phyloP scores from a whole-genome alignment of 805 yeast species.

The Candida sphagnicola region DNA sequence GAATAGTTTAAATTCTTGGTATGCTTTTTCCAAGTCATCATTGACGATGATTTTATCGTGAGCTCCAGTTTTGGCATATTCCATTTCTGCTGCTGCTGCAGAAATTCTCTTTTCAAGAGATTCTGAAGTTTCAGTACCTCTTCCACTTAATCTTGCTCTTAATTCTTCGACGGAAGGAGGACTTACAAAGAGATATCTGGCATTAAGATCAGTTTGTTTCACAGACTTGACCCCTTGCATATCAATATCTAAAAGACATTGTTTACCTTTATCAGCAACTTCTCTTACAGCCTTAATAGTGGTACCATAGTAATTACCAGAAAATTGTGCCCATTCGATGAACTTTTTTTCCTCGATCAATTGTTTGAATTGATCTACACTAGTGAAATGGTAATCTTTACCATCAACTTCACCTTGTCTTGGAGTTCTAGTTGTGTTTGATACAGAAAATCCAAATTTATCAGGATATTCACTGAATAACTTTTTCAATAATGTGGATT shows the following conservation, averaged over 20 bases:
- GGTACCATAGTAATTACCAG: conserved; percentile 97
- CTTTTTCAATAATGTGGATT: conserved; percentile 87
- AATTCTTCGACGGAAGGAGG: conserved; percentile 89
- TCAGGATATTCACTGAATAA: conserved; percentile 87
- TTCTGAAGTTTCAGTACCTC: conserved; percentile 95
- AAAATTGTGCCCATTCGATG: conserved; percentile 97
- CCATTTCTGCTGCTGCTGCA: conserved; percentile 88
- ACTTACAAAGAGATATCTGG: conserved; percentile 80
- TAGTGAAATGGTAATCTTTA: conserved; percentile 80
- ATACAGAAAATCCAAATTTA: conserved; percentile 89
- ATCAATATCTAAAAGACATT: conserved; percentile 93
- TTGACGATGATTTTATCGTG: conserved; percentile 88
- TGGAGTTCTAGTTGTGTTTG: conserved; percentile 89
- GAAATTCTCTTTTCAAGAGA: conserved; percentile 76
- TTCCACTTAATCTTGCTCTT: conserved; percentile 67
- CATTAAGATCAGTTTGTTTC: conserved; percentile 75
- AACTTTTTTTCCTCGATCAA: conserved; percentile 73
- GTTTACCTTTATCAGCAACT: conserved; percentile 59
- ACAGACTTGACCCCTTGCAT: conserved; percentile 98
- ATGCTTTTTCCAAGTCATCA: conserved; percentile 88
- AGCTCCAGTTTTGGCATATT: conserved; percentile 84
- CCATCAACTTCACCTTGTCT: conserved; percentile 90
- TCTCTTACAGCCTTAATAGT: conserved; percentile 80
- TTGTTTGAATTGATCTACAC: conserved; percentile 74
- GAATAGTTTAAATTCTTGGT: conserved; percentile 72